Evolutionary conservation across 192 early-diverging fungal species (phyloP), one percentile per base, ranked within the genome.

Genomic region (Coemansia sp.): DNA sequence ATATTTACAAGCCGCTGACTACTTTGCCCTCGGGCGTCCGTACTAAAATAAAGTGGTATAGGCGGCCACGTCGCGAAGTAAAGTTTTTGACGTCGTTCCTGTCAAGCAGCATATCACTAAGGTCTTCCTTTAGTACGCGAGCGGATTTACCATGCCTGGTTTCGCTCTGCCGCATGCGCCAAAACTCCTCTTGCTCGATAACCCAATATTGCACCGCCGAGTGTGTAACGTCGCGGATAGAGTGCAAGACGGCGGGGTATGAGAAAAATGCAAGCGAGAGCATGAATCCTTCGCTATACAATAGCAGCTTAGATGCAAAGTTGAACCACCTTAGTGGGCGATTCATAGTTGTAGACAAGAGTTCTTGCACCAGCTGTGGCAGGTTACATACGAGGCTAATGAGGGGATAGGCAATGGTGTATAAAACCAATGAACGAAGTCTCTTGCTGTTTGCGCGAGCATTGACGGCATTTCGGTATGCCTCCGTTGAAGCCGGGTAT

Each of bases 101-200:
- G 25, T 83, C 80, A 42, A 64, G 38, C 55, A 64, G 45, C 45
- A 31, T 21, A 8, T 58, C 39, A 29, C 59, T 60, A 8, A 46
- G 11, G 5, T 67, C 65, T 7, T 60, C 63, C 12, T 55, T 55
- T 19, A 44, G 34, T 23, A 44, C 23, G 5, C 38, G 67, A 1
- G 32, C 21, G 6, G 23, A 41, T 9, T 57, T 32, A 0, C 61
- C 32, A 39, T 42, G 65, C n/a, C 64, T 65, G 12, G 38, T 27
- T 21, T 83, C 73, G 7, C 17, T 51, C 17, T 73, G 57, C 8
- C 50, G 61, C 64, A 75, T 63, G n/a, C 63, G 45, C 80, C 80
- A 83, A 31, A 64, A 83, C 55, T 83, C 80, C 44, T 83, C 80
- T n/a, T 83, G 80, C 39, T 83, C 80, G 27, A 83, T 42, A 7